Evolutionary conservation across 1,284 basidiomycete species (phyloP).

Genomic region (Cystobasidium slooffiae): DNA sequence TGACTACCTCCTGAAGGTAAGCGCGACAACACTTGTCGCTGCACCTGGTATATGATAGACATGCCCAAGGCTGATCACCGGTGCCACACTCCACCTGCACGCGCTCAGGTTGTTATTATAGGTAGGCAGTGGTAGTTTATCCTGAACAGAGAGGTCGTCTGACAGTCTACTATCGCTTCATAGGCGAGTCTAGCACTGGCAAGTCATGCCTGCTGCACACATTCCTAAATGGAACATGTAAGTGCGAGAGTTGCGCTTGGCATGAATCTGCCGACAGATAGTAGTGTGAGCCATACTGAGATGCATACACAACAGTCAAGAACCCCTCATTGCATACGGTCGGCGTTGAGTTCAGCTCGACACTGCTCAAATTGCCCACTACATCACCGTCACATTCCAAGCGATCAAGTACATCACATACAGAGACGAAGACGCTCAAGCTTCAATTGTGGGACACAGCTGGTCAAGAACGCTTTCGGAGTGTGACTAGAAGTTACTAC

Average conservation of each 20-base stretch:
- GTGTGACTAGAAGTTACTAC: constrained; percentile 97
- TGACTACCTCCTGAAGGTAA: constrained; percentile 45
- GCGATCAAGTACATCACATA: constrained; percentile 30
- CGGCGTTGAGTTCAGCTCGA: constrained; percentile 58
- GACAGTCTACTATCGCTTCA: background rate
- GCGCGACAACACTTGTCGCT: background rate
- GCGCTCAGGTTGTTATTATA: constrained; percentile 39
- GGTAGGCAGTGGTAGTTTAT: constrained; percentile 4
- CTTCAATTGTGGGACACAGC: constrained; percentile 93
- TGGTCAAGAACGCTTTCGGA: constrained; percentile 92
- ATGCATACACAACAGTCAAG: constrained; percentile 69
- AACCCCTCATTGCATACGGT: constrained; percentile 97
- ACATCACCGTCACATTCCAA: constrained; percentile 28
- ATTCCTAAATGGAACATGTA: constrained; percentile 88
- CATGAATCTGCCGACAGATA: too few species aligned
- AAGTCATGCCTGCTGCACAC: constrained; percentile 96
- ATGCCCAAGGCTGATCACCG: constrained; percentile 13
- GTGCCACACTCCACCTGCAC: background rate
- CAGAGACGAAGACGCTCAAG: constrained; percentile 51
- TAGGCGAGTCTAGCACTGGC: constrained; percentile 93
- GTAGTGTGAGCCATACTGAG: background rate
- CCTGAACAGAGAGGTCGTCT: background rate
- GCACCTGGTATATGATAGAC: background rate
- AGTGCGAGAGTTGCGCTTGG: constrained; percentile 53
- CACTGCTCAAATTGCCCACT: constrained; percentile 51